These are phyloP conservation scores for Leccinum olivaceopallidum DNA, from an alignment of 768 basidiomycete genomes.

Conservation along the genomic window DNA sequence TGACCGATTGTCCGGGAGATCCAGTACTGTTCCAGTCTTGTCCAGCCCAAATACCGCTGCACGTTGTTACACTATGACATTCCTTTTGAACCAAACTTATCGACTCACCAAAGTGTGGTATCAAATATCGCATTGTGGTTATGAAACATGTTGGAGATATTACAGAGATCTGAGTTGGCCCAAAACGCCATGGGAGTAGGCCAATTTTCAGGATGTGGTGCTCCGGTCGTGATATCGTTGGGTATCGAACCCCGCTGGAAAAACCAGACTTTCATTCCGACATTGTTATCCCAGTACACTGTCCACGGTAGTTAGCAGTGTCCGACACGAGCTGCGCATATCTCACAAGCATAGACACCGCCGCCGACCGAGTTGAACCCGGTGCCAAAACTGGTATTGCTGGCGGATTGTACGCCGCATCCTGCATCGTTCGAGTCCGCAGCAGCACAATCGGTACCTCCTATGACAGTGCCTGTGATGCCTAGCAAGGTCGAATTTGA, in stretches of 20 bases:
- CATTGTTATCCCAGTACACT: slow-evolving; percentile 44
- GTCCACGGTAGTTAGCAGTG: background rate
- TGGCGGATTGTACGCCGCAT: slow-evolving; percentile 72
- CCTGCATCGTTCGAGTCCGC: slow-evolving; percentile 71
- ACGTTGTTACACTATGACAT: slow-evolving; percentile 7
- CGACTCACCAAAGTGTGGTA: slow-evolving; percentile 72
- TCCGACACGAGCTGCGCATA: background rate
- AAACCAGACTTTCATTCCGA: slow-evolving; percentile 82
- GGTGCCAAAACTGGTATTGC: slow-evolving; percentile 70
- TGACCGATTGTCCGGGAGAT: slow-evolving; percentile 81
- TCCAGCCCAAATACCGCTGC: slow-evolving; percentile 88
- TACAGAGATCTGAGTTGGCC: slow-evolving; percentile 66
- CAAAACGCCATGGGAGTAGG: slow-evolving; percentile 76
- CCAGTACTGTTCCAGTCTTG: slow-evolving; percentile 72
- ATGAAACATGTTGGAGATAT: slow-evolving; percentile 78
- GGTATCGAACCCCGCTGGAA: slow-evolving; percentile 78
- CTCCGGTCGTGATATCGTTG: slow-evolving; percentile 66
- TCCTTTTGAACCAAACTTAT: slow-evolving; percentile 8
- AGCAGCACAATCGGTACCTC: slow-evolving; percentile 72
- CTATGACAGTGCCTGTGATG: slow-evolving; percentile 68
- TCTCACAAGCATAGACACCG: slow-evolving; percentile 79
- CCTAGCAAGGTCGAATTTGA: slow-evolving; percentile 46
- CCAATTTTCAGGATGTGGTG: slow-evolving; percentile 77
- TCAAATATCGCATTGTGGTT: slow-evolving; percentile 80
- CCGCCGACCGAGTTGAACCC: slow-evolving; percentile 82